Evolutionary conservation across 495 filamentous ascomycete genomes (phyloP).

Genomic region (Aspergillus biplanus): DNA sequence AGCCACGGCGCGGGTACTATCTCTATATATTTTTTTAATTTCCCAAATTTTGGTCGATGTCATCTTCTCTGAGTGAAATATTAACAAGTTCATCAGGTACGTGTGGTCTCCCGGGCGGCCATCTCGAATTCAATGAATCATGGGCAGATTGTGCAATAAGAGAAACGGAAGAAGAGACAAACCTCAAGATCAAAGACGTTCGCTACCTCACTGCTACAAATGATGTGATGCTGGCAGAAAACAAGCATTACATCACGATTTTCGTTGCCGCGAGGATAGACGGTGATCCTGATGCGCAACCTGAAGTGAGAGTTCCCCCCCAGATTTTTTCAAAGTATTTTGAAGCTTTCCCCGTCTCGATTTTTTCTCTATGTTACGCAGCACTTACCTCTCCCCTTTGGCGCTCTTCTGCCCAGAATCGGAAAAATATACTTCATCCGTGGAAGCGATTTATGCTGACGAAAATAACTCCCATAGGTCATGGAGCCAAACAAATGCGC

Average conservation of each 20-base stretch:
- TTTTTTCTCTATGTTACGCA: not conserved
- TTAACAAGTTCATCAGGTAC: slow-evolving; percentile 16
- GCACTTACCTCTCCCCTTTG: not conserved
- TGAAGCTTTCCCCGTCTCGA: not conserved
- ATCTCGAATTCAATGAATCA: slow-evolving; percentile 24
- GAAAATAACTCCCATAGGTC: slow-evolving; percentile 5
- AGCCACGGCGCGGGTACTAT: slow-evolving; percentile 42
- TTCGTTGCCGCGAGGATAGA: slow-evolving; percentile 17
- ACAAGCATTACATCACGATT: slow-evolving; percentile 27
- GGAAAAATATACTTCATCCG: too few species aligned
- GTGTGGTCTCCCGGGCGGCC: slow-evolving; percentile 29
- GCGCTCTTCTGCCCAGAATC: not conserved
- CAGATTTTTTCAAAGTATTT: not conserved
- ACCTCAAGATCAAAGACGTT: slow-evolving; percentile 7
- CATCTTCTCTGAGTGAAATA: not conserved
- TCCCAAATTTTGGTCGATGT: not conserved
- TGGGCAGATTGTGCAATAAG: slow-evolving; percentile 22
- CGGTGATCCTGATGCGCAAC: not conserved
- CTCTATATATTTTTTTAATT: not conserved
- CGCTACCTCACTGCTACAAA: slow-evolving; percentile 24
- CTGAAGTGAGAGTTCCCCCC: slow-evolving; percentile 10
- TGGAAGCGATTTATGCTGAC: not conserved
- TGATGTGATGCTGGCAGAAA: slow-evolving; percentile 22
- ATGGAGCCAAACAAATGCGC: slow-evolving; percentile 24
- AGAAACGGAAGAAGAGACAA: slow-evolving; percentile 26